phyloP scores from a whole-genome alignment of 2,329 filamentous ascomycete genomes.

The Trichophyton equinum region DNA sequence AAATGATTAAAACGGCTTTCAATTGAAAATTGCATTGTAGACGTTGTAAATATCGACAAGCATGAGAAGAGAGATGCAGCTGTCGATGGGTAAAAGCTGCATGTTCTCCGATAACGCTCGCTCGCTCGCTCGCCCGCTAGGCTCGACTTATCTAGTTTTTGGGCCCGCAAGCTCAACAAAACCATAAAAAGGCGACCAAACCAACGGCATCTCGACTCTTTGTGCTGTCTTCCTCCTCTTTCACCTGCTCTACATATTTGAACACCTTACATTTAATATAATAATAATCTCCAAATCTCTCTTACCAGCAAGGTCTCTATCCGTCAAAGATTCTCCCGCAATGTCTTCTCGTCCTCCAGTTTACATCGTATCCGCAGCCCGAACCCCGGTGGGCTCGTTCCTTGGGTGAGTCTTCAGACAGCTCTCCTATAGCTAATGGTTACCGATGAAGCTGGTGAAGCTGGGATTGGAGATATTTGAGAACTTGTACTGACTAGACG shows the following conservation, averaged over 20 bases:
- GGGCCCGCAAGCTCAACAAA: not conserved
- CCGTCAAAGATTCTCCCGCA: not conserved
- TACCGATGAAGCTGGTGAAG: not conserved
- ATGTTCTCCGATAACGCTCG: not conserved
- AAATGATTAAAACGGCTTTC: not conserved
- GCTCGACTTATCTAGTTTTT: not conserved
- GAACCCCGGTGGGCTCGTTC: slow-evolving; percentile 89
- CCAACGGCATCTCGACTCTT: not conserved
- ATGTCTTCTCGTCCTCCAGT: slow-evolving; percentile 62
- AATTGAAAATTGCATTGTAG: too few species aligned
- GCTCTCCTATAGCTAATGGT: not conserved
- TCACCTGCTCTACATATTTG: not conserved
- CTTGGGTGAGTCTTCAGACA: slow-evolving; percentile 54
- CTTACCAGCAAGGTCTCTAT: too few species aligned
- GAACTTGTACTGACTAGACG: not conserved
- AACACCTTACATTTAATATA: not conserved
- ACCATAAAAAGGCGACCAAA: not conserved
- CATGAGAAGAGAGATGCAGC: too few species aligned
- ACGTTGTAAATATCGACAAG: too few species aligned
- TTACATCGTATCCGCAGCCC: slow-evolving; percentile 85
- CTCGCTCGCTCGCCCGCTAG: not conserved
- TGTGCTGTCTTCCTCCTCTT: not conserved
- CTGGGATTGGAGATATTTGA: not conserved
- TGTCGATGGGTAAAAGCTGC: not conserved
- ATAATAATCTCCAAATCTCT: not conserved